Evolutionary conservation across 345 rosid species (phyloP).

Genomic region (Salix suchowensis): DNA sequence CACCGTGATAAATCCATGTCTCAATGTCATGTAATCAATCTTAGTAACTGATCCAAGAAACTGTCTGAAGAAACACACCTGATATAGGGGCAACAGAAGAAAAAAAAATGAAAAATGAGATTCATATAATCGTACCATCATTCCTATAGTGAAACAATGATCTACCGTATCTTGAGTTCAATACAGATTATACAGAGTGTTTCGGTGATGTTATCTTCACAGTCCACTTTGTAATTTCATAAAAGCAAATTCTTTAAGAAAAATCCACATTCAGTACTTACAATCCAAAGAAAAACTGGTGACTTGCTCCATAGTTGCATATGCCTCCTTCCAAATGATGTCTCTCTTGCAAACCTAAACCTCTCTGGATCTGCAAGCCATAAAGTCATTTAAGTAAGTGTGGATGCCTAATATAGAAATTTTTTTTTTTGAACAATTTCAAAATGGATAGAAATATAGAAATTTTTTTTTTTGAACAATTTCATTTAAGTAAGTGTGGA

Average conservation of each 20-base stretch:
- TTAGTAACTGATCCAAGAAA: constrained; percentile 81
- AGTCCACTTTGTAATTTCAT: background rate
- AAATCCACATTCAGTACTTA: constrained; percentile 18
- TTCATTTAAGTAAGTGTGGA: background rate
- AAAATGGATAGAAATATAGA: too few species aligned
- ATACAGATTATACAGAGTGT: background rate
- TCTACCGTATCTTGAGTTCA: background rate
- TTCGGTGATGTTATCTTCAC: background rate
- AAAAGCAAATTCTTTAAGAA: background rate
- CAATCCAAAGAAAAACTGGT: constrained; percentile 63
- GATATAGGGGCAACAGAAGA: constrained; percentile 7
- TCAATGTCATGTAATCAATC: constrained; percentile 73
- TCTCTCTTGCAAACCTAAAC: constrained; percentile 90
- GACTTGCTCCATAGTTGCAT: constrained; percentile 58
- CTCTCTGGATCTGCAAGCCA: constrained; percentile 71
- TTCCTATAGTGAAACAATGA: background rate
- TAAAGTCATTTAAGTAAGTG: background rate
- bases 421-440: too few species aligned
- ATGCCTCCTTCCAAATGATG: constrained; percentile 92
- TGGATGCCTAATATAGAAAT: background rate
- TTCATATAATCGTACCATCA: background rate
- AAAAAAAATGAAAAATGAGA: background rate
- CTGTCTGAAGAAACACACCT: constrained; percentile 94
- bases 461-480: too few species aligned
- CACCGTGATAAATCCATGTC: constrained; percentile 91